Evolutionary conservation across 2,329 filamentous ascomycete genomes (phyloP).

Genomic region (Fusarium nematophilum): DNA sequence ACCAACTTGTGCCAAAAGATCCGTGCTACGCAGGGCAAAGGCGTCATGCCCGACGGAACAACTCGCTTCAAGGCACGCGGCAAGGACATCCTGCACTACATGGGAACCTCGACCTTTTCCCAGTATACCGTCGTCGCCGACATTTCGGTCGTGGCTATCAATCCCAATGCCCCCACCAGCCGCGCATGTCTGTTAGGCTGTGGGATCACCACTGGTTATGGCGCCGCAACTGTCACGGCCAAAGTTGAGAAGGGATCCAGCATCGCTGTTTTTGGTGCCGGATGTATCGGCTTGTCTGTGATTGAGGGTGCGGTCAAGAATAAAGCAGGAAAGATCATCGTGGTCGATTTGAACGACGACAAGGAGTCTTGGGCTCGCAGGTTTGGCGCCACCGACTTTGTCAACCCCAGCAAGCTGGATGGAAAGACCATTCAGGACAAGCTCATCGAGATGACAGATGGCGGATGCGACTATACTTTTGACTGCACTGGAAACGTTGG

Average conservation of each 20-base stretch:
- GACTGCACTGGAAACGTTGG: conserved; percentile 98
- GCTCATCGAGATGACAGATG: conserved; percentile 97
- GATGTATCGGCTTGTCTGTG: conserved; percentile 94
- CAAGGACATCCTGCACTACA: conserved; percentile 96
- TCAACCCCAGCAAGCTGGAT: conserved; percentile 87
- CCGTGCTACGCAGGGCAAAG: conserved; percentile 92
- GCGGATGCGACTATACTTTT: conserved; percentile 98
- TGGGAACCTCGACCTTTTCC: conserved; percentile 98
- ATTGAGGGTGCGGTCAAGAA: conserved; percentile 93
- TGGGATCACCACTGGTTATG: conserved; percentile 98
- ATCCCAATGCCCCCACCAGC: conserved; percentile 92
- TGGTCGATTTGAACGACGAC: conserved; percentile 80
- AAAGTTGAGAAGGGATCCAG: conserved; percentile 90
- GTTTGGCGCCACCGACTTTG: conserved; percentile 96
- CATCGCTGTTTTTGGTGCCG: conserved; percentile 92
- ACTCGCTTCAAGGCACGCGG: conserved; percentile 95
- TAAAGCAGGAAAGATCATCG: conserved; percentile 81
- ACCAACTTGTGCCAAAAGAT: conserved; percentile 99
- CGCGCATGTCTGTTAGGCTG: conserved; percentile 95
- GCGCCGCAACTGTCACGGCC: conserved; percentile 92
- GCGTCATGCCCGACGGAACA: conserved; percentile 97
- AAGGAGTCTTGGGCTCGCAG: conserved; percentile 95
- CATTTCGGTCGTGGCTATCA: conserved; percentile 96
- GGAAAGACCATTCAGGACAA: conserved; percentile 89
- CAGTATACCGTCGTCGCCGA: conserved; percentile 99